A percentile compares a stretch with the other conserved stretches of the same genome.
These are phyloP conservation scores for Plantago elongata DNA, from an alignment of 257 asterid genomes.

Conservation along the genomic window DNA sequence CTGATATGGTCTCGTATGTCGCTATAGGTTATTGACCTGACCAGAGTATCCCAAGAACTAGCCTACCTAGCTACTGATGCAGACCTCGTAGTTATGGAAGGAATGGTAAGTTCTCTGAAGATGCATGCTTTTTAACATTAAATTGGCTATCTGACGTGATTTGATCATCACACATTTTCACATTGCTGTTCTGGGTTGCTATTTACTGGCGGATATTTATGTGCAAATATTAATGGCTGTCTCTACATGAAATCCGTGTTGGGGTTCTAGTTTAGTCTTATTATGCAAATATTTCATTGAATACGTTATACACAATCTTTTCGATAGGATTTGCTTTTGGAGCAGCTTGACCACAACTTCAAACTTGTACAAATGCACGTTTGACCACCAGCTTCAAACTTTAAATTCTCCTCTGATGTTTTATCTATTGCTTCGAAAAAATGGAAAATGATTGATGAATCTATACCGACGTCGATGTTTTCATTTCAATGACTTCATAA, in stretches of 20 bases:
- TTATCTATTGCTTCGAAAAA: too few relatives aligned
- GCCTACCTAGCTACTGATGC: conserved; percentile 86
- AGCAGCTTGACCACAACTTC: too few relatives aligned
- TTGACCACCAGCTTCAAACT: too few relatives aligned
- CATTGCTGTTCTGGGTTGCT: not conserved
- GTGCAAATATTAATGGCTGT: not conserved
- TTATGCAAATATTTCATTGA: not conserved
- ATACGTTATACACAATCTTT: too few relatives aligned
- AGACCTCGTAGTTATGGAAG: conserved; percentile 90
- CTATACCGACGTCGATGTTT: too few relatives aligned
- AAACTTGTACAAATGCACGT: too few relatives aligned
- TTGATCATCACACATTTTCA: not conserved
- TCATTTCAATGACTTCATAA: too few relatives aligned
- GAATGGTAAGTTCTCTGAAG: conserved; percentile 60
- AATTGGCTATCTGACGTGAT: not conserved
- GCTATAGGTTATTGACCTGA: conserved; percentile 75
- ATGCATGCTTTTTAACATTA: conserved; percentile 4
- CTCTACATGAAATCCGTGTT: not conserved
- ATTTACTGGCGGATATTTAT: not conserved
- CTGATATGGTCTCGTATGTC: conserved; percentile 15
- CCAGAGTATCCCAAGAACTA: conserved; percentile 84
- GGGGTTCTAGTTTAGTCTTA: not conserved
- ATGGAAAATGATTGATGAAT: too few relatives aligned
- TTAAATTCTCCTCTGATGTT: too few relatives aligned
- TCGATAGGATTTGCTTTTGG: too few relatives aligned